A percentile compares a stretch with the other conserved stretches of the same genome.
phyloP scores from a whole-genome alignment of 2,329 filamentous ascomycete genomes.

The Blumeriella jaapii region DNA sequence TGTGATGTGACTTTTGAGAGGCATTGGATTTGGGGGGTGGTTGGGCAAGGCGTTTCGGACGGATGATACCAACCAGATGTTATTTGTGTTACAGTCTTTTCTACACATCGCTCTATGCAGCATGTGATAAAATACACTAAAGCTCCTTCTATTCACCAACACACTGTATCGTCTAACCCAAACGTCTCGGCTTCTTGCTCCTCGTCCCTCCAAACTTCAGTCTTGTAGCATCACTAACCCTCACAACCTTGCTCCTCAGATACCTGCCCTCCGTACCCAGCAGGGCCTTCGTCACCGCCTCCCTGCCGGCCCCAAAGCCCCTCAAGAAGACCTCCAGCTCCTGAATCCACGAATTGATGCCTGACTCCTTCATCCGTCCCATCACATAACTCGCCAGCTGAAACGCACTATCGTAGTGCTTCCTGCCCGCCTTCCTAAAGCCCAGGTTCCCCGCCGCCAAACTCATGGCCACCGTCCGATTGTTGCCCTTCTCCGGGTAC shows the following conservation, averaged over 20 bases:
- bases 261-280: conserved; percentile 73
- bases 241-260: conserved; percentile 62
- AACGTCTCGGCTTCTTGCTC: conserved; percentile 70
- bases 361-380: conserved; percentile 71
- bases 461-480: conserved; percentile 37
- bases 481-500: conserved; percentile 8
- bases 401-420: conserved; percentile 83
- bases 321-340: conserved; percentile 69
- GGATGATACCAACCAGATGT: conserved; percentile 14
- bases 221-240: conserved; percentile 75
- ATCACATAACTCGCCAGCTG: conserved; percentile 79
- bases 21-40: conserved; percentile 4
- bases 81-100: conserved; percentile 13
- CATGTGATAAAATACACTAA: too few species aligned
- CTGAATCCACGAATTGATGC: conserved; percentile 63
- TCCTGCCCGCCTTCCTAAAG: conserved; percentile 73
- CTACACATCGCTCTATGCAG: too few species aligned
- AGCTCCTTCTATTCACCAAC: too few species aligned
- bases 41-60: conserved; percentile 3
- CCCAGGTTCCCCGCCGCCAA: conserved; percentile 79
- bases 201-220: conserved; percentile 94
- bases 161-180: conserved; percentile 39
- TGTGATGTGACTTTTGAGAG: conserved; percentile 10
- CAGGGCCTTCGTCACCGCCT: conserved; percentile 81
- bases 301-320: conserved; percentile 77